These are phyloP conservation scores for Eremochloa ophiuroides DNA, from an alignment of 176 grass and related monocot genomes.

Conservation along the genomic window DNA sequence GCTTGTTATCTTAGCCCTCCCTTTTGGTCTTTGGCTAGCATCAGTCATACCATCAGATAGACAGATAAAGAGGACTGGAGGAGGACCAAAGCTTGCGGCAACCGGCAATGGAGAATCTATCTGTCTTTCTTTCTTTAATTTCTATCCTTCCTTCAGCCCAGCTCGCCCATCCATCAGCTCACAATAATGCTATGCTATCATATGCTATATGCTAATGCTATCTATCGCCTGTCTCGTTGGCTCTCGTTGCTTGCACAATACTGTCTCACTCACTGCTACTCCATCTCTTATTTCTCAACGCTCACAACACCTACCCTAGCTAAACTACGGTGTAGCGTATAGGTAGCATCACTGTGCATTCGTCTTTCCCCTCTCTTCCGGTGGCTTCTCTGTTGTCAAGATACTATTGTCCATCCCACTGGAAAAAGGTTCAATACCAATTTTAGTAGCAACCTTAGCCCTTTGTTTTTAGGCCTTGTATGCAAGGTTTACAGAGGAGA, in stretches of 20 bases:
- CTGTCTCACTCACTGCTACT: neutral
- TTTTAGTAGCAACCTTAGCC: neutral
- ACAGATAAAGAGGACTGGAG: neutral
- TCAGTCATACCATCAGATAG: neutral
- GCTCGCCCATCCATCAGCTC: neutral
- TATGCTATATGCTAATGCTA: neutral
- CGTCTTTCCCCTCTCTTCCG: neutral
- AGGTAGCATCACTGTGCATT: neutral
- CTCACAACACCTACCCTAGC: too few relatives aligned
- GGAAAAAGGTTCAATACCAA: neutral
- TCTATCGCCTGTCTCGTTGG: neutral
- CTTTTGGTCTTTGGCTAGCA: neutral
- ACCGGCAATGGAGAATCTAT: slow-evolving; percentile 22
- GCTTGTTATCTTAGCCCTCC: neutral
- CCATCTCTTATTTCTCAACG: neutral
- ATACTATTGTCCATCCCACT: neutral
- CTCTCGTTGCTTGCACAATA: neutral
- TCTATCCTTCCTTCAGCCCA: neutral
- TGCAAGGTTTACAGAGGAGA: too few relatives aligned
- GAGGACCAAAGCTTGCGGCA: neutral
- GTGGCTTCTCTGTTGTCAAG: neutral
- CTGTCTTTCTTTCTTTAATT: neutral
- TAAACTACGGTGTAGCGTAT: too few relatives aligned
- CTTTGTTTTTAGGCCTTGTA: neutral
- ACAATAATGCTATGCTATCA: slow-evolving; percentile 12